Conservation (phyloP, 768 basidiomycete genomes). For the Tricholoma furcatifolium region DNA sequence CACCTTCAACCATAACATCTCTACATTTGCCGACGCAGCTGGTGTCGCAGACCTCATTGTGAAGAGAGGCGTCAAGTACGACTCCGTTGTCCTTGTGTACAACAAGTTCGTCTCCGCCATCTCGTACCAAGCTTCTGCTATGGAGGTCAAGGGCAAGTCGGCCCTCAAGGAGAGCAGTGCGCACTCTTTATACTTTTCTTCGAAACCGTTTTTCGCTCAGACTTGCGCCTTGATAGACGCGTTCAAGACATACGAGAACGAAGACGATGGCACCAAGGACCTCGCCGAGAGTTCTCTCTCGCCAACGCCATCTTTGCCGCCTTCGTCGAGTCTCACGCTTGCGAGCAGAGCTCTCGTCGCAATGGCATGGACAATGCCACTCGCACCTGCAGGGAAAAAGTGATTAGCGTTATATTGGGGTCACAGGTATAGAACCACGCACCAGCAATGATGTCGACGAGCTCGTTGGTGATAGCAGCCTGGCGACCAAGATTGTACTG, state of each 20-base stretch:
- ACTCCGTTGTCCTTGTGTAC: slow-evolving; percentile 78
- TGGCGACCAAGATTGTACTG: slow-evolving; percentile 99
- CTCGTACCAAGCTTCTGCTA: slow-evolving; percentile 77
- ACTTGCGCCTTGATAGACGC: slow-evolving; percentile 48
- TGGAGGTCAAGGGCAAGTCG: slow-evolving; percentile 81
- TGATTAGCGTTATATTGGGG: not conserved
- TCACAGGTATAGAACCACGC: slow-evolving; percentile 23
- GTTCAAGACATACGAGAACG: slow-evolving; percentile 96
- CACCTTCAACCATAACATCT: slow-evolving; percentile 97
- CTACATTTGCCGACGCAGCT: slow-evolving; percentile 95
- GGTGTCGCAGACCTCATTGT: slow-evolving; percentile 91
- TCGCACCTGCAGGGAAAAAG: slow-evolving; percentile 34
- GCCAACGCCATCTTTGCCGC: slow-evolving; percentile 96
- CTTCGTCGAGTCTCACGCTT: slow-evolving; percentile 93
- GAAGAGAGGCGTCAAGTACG: slow-evolving; percentile 82
- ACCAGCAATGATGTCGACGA: slow-evolving; percentile 93
- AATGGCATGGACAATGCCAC: slow-evolving; percentile 99
- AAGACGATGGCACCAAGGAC: slow-evolving; percentile 93
- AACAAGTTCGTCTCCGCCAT: slow-evolving; percentile 89
- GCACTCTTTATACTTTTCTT: slow-evolving; percentile 28
- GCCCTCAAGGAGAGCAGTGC: slow-evolving; percentile 77
- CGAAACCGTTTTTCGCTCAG: not conserved
- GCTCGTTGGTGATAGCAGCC: slow-evolving; percentile 95
- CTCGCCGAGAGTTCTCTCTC: slow-evolving; percentile 91
- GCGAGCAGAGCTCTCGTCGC: slow-evolving; percentile 90